Conservation (phyloP, 2,329 filamentous ascomycete species). For the Podosphaera aphanis region DNA sequence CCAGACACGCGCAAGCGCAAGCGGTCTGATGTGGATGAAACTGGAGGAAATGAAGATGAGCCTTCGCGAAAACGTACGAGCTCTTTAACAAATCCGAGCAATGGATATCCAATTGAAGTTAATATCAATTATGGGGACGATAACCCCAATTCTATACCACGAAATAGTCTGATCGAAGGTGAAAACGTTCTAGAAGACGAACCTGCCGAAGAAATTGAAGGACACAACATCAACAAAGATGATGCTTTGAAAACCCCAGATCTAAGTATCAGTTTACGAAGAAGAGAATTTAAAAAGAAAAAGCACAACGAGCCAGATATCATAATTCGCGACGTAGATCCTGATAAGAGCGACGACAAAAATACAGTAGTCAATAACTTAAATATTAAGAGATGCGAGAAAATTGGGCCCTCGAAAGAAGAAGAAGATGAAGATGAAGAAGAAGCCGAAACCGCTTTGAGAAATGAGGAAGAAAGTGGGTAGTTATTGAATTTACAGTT, state of each 20-base stretch:
- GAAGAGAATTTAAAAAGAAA: slow-evolving; percentile 17
- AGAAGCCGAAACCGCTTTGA: slow-evolving; percentile 32
- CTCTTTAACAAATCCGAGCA: slow-evolving; percentile 21
- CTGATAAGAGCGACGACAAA: slow-evolving; percentile 2
- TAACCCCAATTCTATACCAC: slow-evolving; percentile 13
- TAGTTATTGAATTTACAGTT: neutral
- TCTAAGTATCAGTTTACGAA: slow-evolving; percentile 14
- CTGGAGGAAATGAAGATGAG: slow-evolving; percentile 15
- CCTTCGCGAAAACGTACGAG: slow-evolving; percentile 27
- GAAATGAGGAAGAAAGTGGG: slow-evolving; percentile 41
- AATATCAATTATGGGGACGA: slow-evolving; percentile 21
- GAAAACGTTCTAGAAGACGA: slow-evolving; percentile 23
- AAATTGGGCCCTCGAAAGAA: slow-evolving; percentile 20
- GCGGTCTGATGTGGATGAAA: slow-evolving; percentile 14
- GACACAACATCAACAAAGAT: slow-evolving; percentile 7
- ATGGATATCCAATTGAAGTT: slow-evolving; percentile 23
- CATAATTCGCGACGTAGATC: slow-evolving; percentile 8
- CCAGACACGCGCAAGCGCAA: slow-evolving; percentile 18
- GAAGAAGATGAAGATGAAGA: slow-evolving; percentile 33
- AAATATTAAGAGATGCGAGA: slow-evolving; percentile 9
- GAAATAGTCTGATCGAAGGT: slow-evolving; percentile 16
- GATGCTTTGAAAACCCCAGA: slow-evolving; percentile 5
- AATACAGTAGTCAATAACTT: neutral
- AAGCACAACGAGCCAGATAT: slow-evolving; percentile 11
- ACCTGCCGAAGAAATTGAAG: slow-evolving; percentile 20